A percentile compares a stretch with the other conserved stretches of the same genome.
These are phyloP conservation scores for Akanthomyces dipterigenus DNA, from an alignment of 2,329 filamentous ascomycete species.

Conservation along the genomic window DNA sequence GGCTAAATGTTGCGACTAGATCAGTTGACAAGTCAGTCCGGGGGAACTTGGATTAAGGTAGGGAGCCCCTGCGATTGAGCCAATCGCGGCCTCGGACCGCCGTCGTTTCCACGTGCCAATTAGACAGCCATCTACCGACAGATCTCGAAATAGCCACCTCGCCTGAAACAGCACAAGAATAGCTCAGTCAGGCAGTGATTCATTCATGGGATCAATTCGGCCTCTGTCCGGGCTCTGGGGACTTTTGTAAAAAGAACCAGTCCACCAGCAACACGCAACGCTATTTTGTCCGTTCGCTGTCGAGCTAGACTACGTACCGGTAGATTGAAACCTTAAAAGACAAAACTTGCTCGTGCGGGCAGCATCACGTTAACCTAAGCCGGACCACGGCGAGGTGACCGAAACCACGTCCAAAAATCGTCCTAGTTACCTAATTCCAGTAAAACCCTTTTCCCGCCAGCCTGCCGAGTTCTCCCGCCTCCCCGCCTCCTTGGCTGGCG, in stretches of 20 bases:
- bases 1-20: background rate
- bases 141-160: too few species aligned
- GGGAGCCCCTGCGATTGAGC: background rate
- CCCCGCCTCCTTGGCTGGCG: background rate
- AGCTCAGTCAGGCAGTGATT: background rate
- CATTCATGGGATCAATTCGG: background rate
- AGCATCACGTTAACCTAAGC: background rate
- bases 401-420: too few species aligned
- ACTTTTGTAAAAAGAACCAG: too few species aligned
- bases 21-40: too few species aligned
- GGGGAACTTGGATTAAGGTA: background rate
- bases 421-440: background rate
- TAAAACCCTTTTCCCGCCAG: background rate
- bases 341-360: background rate
- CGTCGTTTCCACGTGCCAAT: background rate
- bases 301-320: too few species aligned
- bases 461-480: background rate
- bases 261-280: too few species aligned
- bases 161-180: background rate
- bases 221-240: too few species aligned
- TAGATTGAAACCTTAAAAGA: background rate
- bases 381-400: background rate
- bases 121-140: background rate
- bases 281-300: too few species aligned
- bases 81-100: background rate